Conservation (phyloP, 805 yeast species). For the Metschnikowia koreensis region DNA sequence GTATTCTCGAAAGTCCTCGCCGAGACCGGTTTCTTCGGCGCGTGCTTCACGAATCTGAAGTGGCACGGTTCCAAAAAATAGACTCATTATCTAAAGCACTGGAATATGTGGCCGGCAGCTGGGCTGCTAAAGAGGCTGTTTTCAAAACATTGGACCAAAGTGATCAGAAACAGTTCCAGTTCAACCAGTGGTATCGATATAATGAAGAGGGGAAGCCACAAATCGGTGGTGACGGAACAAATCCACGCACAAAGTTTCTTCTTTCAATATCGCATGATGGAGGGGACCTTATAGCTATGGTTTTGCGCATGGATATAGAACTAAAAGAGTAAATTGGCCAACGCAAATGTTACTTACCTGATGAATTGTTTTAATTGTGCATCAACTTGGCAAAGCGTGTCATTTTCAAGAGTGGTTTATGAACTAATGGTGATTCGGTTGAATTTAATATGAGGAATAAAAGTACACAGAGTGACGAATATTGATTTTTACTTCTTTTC, state of each 20-base stretch:
- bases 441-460: too few relatives aligned
- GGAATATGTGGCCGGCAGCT: slow-evolving; percentile 49
- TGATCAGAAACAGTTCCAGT: slow-evolving; percentile 53
- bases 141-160: slow-evolving; percentile 53
- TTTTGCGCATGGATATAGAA: slow-evolving; percentile 38
- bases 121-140: slow-evolving; percentile 78
- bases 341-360: neutral
- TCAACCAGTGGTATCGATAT: slow-evolving; percentile 58
- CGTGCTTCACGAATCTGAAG: slow-evolving; percentile 53
- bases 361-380: too few relatives aligned
- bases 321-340: too few relatives aligned
- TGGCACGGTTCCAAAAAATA: slow-evolving; percentile 25
- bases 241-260: slow-evolving; percentile 45
- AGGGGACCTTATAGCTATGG: slow-evolving; percentile 55
- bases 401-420: too few relatives aligned
- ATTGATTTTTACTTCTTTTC: too few relatives aligned
- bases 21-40: slow-evolving; percentile 31
- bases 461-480: too few relatives aligned
- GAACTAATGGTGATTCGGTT: too few relatives aligned
- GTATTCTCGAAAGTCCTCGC: slow-evolving; percentile 32
- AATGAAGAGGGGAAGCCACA: slow-evolving; percentile 47
- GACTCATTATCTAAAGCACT: slow-evolving; percentile 20
- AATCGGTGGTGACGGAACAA: slow-evolving; percentile 28
- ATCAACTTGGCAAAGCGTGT: too few relatives aligned
- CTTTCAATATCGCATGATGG: slow-evolving; percentile 66